Evolutionary conservation across 371 early-diverging fungal species (phyloP).

Genomic region (Mucor lusitanicus): DNA sequence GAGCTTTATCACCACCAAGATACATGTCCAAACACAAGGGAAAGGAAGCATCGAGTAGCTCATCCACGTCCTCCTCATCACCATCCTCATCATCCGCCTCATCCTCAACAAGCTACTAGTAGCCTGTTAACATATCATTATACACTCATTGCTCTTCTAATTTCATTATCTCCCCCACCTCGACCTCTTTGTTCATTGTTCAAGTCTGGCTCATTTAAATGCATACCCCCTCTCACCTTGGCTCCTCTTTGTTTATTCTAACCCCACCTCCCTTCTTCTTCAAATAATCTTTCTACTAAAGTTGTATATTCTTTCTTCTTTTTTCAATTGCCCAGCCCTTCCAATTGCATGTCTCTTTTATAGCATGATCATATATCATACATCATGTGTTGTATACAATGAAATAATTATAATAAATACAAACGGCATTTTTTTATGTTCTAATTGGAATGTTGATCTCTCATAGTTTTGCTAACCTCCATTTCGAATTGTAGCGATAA

Average conservation of each 20-base stretch:
- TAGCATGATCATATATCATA: background rate
- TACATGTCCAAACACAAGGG: constrained; percentile 7
- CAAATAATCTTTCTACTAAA: background rate
- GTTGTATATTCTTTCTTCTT: background rate
- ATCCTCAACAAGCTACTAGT: background rate
- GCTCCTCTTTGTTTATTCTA: background rate
- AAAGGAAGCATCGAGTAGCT: background rate
- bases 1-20: constrained; percentile 14
- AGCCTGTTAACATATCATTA: background rate
- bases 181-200: background rate
- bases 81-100: background rate
- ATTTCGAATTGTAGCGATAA: background rate
- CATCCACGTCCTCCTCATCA: background rate
- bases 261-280: background rate
- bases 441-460: background rate
- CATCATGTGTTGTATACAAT: background rate
- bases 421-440: background rate
- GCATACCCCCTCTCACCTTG: background rate
- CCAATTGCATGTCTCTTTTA: background rate
- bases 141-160: background rate
- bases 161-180: background rate
- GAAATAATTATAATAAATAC: background rate
- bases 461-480: background rate
- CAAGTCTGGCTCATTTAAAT: background rate
- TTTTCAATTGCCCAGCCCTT: background rate